Percentiles rank a stretch among this genome's conserved stretches.
Evolutionary conservation across 1,139 yeast species (phyloP).

Genomic region (Blastobotrys apis): DNA sequence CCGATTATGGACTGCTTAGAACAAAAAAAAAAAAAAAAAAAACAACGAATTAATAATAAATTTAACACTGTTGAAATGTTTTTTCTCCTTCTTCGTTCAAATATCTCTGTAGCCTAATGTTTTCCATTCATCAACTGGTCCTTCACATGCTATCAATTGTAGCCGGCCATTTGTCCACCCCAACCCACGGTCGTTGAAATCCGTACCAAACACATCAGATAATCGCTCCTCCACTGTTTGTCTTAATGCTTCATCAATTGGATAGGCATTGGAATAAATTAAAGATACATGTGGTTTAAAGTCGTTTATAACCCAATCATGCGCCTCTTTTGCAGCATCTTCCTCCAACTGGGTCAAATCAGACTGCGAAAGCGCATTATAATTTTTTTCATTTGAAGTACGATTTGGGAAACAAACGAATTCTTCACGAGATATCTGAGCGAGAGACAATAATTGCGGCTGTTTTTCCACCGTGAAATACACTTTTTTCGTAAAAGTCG

Average conservation of each 20-base stretch:
- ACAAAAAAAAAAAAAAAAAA: background rate
- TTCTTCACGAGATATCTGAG: slow-evolving; percentile 64
- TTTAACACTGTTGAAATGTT: background rate
- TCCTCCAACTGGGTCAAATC: slow-evolving; percentile 24
- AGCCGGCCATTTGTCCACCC: slow-evolving; percentile 68
- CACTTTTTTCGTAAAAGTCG: slow-evolving; percentile 55
- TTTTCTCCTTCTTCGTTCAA: background rate
- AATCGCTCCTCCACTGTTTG: slow-evolving; percentile 66
- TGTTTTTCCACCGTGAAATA: slow-evolving; percentile 53
- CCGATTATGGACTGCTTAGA: slow-evolving; percentile 88
- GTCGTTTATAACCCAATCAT: slow-evolving; percentile 53
- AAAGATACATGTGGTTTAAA: slow-evolving; percentile 73
- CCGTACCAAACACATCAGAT: slow-evolving; percentile 59
- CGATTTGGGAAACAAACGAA: slow-evolving; percentile 45
- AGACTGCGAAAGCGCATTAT: slow-evolving; percentile 28
- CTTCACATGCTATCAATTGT: slow-evolving; percentile 68
- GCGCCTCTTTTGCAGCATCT: slow-evolving; percentile 34
- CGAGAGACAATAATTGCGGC: slow-evolving; percentile 59
- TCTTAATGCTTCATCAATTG: slow-evolving; percentile 66
- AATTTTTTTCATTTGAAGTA: slow-evolving; percentile 29
- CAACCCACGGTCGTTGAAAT: slow-evolving; percentile 37
- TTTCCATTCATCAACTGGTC: slow-evolving; percentile 69
- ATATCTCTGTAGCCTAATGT: slow-evolving; percentile 48
- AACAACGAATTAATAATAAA: too few relatives aligned
- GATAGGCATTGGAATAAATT: slow-evolving; percentile 62